Evolutionary conservation across 192 early-diverging fungal genomes (phyloP), one percentile per base, ranked within the genome.

Genomic region (Coemansia sp.): DNA sequence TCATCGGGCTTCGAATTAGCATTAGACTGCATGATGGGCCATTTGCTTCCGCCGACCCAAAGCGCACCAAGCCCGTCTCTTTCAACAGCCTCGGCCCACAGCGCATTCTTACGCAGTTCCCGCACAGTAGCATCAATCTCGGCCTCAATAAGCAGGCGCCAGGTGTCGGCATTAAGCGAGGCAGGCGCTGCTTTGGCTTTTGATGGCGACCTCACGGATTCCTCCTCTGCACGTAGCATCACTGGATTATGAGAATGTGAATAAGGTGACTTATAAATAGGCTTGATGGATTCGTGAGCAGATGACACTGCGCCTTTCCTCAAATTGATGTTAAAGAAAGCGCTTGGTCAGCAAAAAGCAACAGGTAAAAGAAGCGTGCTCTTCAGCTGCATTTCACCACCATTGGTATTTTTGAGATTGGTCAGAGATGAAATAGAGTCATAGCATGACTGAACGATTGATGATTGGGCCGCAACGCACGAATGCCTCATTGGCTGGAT

Each of bases 61-160:
- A 84, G 70, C n/a, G 77, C 76, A 32, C 74, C 81, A 22, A 76
- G 65, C 5, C 81, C 81, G 32, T 75, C 74, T 7, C 67, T 66
- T 58, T 84, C 77, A 12, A 68, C 81, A 2, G 69, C 74, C 11
- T 79, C 81, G 10, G 73, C 72, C 81, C 77, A 84, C 37, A 75
- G 57, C 19, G 77, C 63, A 40, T 79, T 79, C 62, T 84, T 84
- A 63, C 77, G 77, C 60, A 84, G 77, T 70, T 84, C 81, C 14
- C 81, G 77, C 50, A 84, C 81, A 41, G 75, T 68, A 6, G 74
- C 75, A 60, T 84, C 81, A 19, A 84, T 76, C 56, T 84, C 81
- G 12, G 76, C 69, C 57, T 84, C 81, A 3, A 84, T 69, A 37
- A 79, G 49, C 50, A 84, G 66, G 25, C 81, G 73, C 81, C 81